Conservation (phyloP, 352 stramenopile genomes). For the Thalassiosira mediterranea region DNA sequence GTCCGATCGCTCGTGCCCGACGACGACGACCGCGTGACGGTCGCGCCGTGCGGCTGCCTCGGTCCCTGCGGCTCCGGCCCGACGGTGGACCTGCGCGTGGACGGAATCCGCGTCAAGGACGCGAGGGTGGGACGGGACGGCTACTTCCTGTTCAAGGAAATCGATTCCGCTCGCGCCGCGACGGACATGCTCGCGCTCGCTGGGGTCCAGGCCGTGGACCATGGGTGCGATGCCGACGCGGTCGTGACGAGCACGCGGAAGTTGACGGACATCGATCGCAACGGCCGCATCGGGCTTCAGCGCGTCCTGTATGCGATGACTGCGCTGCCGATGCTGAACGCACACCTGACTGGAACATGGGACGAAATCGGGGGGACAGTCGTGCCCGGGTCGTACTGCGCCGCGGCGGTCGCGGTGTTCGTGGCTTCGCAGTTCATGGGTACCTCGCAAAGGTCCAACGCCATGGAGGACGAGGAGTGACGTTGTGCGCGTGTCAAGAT, state of each 20-base stretch:
- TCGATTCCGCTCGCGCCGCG: constrained; percentile 4
- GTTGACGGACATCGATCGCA: constrained; percentile 18
- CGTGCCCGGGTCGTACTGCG: constrained; percentile 24
- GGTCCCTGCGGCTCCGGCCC: constrained; percentile 20
- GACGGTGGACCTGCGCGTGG: constrained; percentile 10
- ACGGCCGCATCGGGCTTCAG: constrained; percentile 15
- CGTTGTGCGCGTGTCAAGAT: too few relatives aligned
- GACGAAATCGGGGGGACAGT: constrained; percentile 15
- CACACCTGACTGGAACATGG: constrained; percentile 8
- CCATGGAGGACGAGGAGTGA: too few relatives aligned
- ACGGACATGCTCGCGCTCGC: constrained; percentile 12
- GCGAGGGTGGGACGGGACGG: background rate
- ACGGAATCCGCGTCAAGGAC: constrained; percentile 18
- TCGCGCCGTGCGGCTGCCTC: constrained; percentile 19
- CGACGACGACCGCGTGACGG: background rate
- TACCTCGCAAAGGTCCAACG: too few relatives aligned
- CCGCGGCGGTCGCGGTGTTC: too few relatives aligned
- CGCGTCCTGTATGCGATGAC: constrained; percentile 14
- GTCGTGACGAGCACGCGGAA: constrained; percentile 9
- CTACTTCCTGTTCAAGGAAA: constrained; percentile 21
- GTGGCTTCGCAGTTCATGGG: too few relatives aligned
- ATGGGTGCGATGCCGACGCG: background rate
- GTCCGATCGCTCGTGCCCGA: constrained; percentile 1
- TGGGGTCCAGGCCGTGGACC: background rate
- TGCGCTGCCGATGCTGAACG: constrained; percentile 4